A percentile compares a stretch with the other conserved stretches of the same genome.
Evolutionary conservation across 2,329 filamentous ascomycete genomes (phyloP).

Genomic region (Boeremia lycopersici): DNA sequence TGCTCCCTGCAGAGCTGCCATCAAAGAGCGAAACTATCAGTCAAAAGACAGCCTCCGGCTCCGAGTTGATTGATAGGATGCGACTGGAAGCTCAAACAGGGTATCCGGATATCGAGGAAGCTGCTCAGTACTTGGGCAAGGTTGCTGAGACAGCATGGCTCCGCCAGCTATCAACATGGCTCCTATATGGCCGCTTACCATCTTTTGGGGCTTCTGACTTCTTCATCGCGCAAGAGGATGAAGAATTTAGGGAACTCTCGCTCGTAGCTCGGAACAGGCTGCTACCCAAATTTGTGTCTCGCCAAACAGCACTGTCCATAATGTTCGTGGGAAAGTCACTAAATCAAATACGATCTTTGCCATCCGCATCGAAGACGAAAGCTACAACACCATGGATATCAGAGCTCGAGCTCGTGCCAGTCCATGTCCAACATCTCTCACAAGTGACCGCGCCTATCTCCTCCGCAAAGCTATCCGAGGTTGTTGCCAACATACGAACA

Average conservation of each 20-base stretch:
- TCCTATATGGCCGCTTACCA: slow-evolving; percentile 85
- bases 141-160: slow-evolving; percentile 90
- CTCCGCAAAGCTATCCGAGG: slow-evolving; percentile 69
- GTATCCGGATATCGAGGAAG: slow-evolving; percentile 82
- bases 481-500: slow-evolving; percentile 76
- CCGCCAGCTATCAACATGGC: slow-evolving; percentile 86
- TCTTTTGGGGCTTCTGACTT: slow-evolving; percentile 82
- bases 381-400: slow-evolving; percentile 37
- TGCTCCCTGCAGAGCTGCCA: slow-evolving; percentile 55
- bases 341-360: slow-evolving; percentile 71
- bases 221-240: slow-evolving; percentile 65
- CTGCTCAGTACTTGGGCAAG: slow-evolving; percentile 73
- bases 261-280: slow-evolving; percentile 54
- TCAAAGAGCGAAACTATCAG: slow-evolving; percentile 18
- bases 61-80: slow-evolving; percentile 77
- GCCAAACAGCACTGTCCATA: slow-evolving; percentile 77
- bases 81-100: slow-evolving; percentile 82
- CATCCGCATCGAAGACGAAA: slow-evolving; percentile 37
- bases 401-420: slow-evolving; percentile 67
- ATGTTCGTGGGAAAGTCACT: slow-evolving; percentile 89
- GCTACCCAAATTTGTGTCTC: slow-evolving; percentile 79
- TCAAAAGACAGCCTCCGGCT: slow-evolving; percentile 63
- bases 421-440: slow-evolving; percentile 72
- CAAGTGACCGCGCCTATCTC: slow-evolving; percentile 76
- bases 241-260: slow-evolving; percentile 37